phyloP scores from a whole-genome alignment of 345 rosid species.

The Populus simonii region DNA sequence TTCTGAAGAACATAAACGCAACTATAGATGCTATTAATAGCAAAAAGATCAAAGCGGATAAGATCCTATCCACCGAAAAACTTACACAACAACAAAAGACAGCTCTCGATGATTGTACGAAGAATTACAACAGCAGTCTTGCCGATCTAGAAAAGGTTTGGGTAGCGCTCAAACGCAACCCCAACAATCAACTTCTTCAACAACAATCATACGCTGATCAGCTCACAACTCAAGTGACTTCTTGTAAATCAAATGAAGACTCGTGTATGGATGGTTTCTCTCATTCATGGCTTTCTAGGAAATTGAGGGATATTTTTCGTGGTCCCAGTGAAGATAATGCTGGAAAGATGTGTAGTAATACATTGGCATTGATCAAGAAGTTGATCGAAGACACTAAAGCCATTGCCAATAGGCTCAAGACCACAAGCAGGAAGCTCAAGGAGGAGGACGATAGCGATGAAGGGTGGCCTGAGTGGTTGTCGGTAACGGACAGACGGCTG shows the following conservation, averaged over 20 bases:
- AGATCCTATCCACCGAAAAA: neutral
- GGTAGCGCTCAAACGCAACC: slow-evolving; percentile 53
- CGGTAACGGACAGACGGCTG: slow-evolving; percentile 56
- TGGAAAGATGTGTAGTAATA: slow-evolving; percentile 49
- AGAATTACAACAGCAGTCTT: slow-evolving; percentile 69
- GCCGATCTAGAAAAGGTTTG: slow-evolving; percentile 59
- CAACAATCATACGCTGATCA: slow-evolving; percentile 47
- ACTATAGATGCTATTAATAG: slow-evolving; percentile 21
- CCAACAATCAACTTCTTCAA: slow-evolving; percentile 45
- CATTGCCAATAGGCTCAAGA: slow-evolving; percentile 29
- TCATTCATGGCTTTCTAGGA: neutral
- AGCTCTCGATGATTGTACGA: slow-evolving; percentile 72
- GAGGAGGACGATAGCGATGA: slow-evolving; percentile 15
- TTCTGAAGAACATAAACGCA: slow-evolving; percentile 20
- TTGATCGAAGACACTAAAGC: no score
- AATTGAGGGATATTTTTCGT: no score
- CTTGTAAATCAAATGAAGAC: slow-evolving; percentile 76
- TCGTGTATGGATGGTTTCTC: slow-evolving; percentile 84
- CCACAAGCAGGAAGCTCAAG: slow-evolving; percentile 39
- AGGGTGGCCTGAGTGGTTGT: slow-evolving; percentile 72
- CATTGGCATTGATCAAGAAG: slow-evolving; percentile 47
- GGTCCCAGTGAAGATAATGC: slow-evolving; percentile 16
- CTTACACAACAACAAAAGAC: slow-evolving; percentile 50
- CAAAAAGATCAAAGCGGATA: slow-evolving; percentile 14
- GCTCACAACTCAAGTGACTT: slow-evolving; percentile 63